Conservation (phyloP, 1,284 basidiomycete species). For the Takashimella koratensis region DNA sequence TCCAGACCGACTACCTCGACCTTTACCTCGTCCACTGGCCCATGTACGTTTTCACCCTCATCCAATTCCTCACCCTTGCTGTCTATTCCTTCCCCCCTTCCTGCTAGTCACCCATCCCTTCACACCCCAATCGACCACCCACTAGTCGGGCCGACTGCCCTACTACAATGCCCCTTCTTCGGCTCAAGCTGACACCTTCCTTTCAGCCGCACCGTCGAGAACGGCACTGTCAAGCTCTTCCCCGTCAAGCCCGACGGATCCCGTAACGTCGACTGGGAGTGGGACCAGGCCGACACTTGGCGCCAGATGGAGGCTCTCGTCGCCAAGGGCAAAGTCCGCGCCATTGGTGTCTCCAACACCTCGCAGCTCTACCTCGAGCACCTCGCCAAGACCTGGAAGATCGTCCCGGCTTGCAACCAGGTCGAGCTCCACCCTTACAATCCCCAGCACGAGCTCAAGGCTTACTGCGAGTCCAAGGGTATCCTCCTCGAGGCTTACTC, state of each 20-base stretch:
- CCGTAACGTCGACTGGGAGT: conserved; percentile 47
- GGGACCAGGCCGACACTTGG: conserved; percentile 58
- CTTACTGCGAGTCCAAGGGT: conserved; percentile 63
- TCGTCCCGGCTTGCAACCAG: conserved; percentile 65
- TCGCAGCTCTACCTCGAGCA: conserved; percentile 49
- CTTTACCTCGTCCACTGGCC: conserved; percentile 63
- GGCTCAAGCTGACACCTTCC: not conserved
- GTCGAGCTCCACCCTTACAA: conserved; percentile 68
- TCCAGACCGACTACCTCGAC: conserved; percentile 75
- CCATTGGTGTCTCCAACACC: conserved; percentile 51
- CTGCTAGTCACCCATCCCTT: not conserved
- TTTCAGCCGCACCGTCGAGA: conserved; percentile 26
- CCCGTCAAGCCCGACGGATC: conserved; percentile 43
- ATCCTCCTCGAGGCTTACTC: conserved; percentile 79
- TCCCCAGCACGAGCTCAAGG: conserved; percentile 66
- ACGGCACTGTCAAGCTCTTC: conserved; percentile 37
- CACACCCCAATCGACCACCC: not conserved
- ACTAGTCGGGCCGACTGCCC: no score
- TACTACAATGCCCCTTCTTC: no score
- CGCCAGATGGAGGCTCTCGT: conserved; percentile 59
- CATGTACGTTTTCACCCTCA: conserved; percentile 6
- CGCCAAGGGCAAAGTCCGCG: conserved; percentile 53
- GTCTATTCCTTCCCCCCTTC: not conserved
- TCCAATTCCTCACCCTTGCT: not conserved
- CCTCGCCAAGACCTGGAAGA: conserved; percentile 55